Evolutionary conservation across 768 basidiomycete species (phyloP).

Genomic region (Macrolepiota fuliginosa): DNA sequence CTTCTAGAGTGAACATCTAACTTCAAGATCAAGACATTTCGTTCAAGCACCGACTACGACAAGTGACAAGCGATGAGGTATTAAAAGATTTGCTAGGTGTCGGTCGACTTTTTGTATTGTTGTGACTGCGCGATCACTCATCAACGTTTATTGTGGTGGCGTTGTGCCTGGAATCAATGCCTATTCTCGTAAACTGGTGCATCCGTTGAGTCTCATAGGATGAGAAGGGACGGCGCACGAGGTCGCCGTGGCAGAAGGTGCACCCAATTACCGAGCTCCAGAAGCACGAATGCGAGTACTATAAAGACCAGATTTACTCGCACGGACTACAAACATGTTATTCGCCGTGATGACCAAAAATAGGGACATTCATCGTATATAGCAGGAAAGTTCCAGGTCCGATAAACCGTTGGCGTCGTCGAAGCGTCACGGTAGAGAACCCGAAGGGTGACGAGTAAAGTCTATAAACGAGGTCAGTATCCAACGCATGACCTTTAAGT

Average conservation of each 20-base stretch:
- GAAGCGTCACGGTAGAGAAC: background rate
- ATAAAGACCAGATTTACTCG: background rate
- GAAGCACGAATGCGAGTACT: background rate
- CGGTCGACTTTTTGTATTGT: background rate
- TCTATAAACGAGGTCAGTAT: background rate
- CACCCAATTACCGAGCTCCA: conserved; percentile 3
- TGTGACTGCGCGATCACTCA: background rate
- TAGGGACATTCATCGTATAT: background rate
- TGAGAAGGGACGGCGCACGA: background rate
- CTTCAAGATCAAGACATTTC: background rate
- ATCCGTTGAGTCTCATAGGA: background rate
- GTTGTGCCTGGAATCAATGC: conserved; percentile 9
- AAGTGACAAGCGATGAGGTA: background rate
- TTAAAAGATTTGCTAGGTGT: background rate
- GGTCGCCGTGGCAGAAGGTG: background rate
- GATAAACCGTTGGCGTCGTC: background rate
- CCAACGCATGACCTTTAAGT: background rate
- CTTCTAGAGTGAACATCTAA: background rate
- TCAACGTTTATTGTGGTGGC: background rate
- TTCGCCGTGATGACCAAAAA: background rate
- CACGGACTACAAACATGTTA: background rate
- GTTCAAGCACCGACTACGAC: background rate
- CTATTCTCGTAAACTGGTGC: background rate
- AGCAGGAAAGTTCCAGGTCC: background rate
- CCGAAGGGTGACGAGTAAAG: background rate